These are phyloP conservation scores for Fragilariopsis cylindrus DNA, from an alignment of 108 stramenopile species.

Conservation along the genomic window DNA sequence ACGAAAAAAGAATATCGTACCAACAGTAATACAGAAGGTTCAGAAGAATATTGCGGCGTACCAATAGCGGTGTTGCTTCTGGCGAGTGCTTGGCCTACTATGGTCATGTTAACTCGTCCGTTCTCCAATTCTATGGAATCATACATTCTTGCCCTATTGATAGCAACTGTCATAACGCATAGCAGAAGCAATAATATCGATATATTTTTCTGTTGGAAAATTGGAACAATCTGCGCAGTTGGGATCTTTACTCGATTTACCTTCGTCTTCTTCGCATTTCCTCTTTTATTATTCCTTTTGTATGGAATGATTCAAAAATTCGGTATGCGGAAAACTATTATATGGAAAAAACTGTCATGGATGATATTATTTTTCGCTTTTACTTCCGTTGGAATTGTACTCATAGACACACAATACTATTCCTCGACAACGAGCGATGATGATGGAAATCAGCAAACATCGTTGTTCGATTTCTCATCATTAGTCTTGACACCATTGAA, in stretches of 20 bases:
- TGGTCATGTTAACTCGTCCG: constrained; percentile 63
- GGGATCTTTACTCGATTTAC: constrained; percentile 79
- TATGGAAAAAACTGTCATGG: constrained; percentile 3
- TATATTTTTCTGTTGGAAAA: constrained; percentile 3
- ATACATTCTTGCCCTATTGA: constrained; percentile 55
- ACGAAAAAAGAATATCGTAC: no score
- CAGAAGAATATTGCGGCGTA: not conserved
- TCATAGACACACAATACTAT: constrained; percentile 52
- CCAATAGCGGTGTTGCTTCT: constrained; percentile 55
- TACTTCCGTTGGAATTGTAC: constrained; percentile 11
- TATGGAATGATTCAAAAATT: constrained; percentile 24
- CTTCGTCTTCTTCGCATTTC: constrained; percentile 70
- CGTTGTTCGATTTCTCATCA: not conserved
- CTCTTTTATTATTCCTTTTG: constrained; percentile 45
- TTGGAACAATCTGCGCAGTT: constrained; percentile 60
- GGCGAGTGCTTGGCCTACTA: constrained; percentile 70
- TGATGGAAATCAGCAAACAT: not conserved
- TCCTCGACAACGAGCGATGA: not conserved
- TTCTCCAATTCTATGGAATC: constrained; percentile 84
- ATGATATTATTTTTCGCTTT: not conserved
- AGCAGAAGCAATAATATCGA: constrained; percentile 17
- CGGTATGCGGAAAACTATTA: constrained; percentile 7
- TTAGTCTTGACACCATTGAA: constrained; percentile 64
- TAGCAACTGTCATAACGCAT: constrained; percentile 26
- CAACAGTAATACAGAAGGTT: not conserved